phyloP scores from a whole-genome alignment of 345 rosid genomes.

The Populus alba region DNA sequence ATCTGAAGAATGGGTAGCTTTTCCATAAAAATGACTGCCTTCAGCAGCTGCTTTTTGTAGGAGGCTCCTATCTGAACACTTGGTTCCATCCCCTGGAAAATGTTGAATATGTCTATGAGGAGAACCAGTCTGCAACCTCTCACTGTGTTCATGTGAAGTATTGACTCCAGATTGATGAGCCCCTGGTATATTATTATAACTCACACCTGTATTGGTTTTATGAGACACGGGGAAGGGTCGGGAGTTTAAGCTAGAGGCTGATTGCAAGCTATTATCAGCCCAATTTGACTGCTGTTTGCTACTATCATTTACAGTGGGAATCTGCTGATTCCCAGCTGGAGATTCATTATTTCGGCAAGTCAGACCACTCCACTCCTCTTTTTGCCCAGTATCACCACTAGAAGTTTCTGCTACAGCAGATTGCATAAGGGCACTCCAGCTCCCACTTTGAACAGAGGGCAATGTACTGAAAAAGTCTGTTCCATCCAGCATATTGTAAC shows the following conservation, averaged over 20 bases:
- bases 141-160: constrained; percentile 37
- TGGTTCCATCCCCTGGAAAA: constrained; percentile 40
- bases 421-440: constrained; percentile 99
- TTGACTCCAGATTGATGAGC: constrained; percentile 34
- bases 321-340: constrained; percentile 26
- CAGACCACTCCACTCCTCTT: constrained; percentile 61
- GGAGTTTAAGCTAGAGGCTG: constrained; percentile 21
- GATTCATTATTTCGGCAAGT: constrained; percentile 32
- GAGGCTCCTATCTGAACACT: constrained; percentile 39
- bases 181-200: constrained; percentile 19
- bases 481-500: constrained; percentile 41
- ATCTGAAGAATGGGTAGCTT: constrained; percentile 34
- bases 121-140: constrained; percentile 40
- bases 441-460: constrained; percentile 85
- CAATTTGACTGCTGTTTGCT: constrained; percentile 38
- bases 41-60: constrained; percentile 45
- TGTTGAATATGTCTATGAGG: constrained; percentile 37
- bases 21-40: constrained; percentile 39
- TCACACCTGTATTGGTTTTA: constrained; percentile 22
- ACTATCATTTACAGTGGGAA: constrained; percentile 25
- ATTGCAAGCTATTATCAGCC: constrained; percentile 35
- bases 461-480: constrained; percentile 46
- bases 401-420: constrained; percentile 96
- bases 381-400: constrained; percentile 44
- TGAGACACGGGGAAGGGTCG: constrained; percentile 27